Evolutionary conservation across 148 eudicot genomes (phyloP), one percentile per base, ranked within the genome.

Genomic region (Dianthus caryophyllus): DNA sequence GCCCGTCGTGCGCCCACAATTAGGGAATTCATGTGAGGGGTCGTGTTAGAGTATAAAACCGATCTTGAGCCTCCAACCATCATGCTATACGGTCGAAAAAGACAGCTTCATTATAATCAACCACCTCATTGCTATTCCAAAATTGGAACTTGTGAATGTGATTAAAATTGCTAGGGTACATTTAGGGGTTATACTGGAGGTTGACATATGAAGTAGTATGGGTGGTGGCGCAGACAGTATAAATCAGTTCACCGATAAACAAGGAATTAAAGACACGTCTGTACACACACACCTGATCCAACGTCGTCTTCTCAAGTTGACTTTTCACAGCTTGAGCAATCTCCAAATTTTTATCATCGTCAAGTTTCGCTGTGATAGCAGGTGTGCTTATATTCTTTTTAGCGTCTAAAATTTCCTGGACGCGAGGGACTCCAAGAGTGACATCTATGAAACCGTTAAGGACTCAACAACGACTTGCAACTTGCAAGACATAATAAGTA

Each of bases 351-450:
- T 73, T 52, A 48, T 78, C 70, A 75, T 67, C 52, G 38, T 77
- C 82, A 57, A 92, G 89, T 59, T 61, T 74, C 51, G 97, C 88
- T 26, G 79, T 82, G 70, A 92, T 88, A 75, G 89, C 72, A 38
- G 97, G 97, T 9, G 96, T 89, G 36, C 85, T 88, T 65, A 92
- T 92, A 44, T 77, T 88, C 76, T 89, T 89, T 64, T 87, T 81
- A 25, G 88, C 96, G 70, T 81, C 77, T 46, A 92, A 83, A 55
- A 92, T 89, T 84, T 92, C 97, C 68, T 84, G 87, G 65, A 89
- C 85, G 61, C 97, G 88, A 74, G 97, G 97, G 69, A 92, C 97
- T 77, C 97, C 97, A 73, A 85, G 88, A 52, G 97, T 92, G 36
- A 92, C 90, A 85, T 92, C 93, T 91, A 67, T 57, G 65, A 14